Evolutionary conservation across 345 rosid species (phyloP).

Genomic region (Adansonia digitata): DNA sequence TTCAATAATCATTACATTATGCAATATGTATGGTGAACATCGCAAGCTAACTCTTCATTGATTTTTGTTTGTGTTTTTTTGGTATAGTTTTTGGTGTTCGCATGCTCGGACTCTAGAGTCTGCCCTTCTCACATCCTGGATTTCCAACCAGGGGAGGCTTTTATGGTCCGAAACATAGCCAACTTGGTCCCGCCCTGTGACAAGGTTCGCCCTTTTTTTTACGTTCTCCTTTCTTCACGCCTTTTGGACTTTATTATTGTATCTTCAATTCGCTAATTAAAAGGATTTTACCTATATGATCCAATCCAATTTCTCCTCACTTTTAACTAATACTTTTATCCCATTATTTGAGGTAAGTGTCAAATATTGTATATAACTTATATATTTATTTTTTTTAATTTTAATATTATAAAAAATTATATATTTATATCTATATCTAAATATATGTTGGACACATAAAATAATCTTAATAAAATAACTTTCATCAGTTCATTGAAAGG

Average conservation of each 20-base stretch:
- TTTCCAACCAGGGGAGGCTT: slow-evolving; percentile 96
- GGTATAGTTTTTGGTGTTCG: slow-evolving; percentile 83
- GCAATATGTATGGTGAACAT: background rate
- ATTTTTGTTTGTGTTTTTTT: background rate
- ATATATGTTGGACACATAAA: too few relatives aligned
- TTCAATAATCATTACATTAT: background rate
- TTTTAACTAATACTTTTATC: background rate
- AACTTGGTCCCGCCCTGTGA: slow-evolving; percentile 86
- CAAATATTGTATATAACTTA: too few relatives aligned
- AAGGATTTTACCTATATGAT: background rate
- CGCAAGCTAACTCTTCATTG: background rate
- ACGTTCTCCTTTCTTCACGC: too few relatives aligned
- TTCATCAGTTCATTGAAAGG: background rate
- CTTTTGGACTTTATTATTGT: too few relatives aligned
- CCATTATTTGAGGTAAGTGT: too few relatives aligned
- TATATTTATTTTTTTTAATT: too few relatives aligned
- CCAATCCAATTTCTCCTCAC: background rate
- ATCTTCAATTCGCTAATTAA: too few relatives aligned
- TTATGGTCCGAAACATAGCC: slow-evolving; percentile 91
- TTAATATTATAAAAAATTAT: too few relatives aligned
- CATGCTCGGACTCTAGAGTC: slow-evolving; percentile 93
- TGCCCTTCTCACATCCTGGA: slow-evolving; percentile 86
- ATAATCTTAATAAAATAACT: too few relatives aligned
- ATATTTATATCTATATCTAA: too few relatives aligned
- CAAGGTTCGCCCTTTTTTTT: too few relatives aligned